Evolutionary conservation across 2,329 filamentous ascomycete genomes (phyloP).

Genomic region (Fusarium sambucinum): DNA sequence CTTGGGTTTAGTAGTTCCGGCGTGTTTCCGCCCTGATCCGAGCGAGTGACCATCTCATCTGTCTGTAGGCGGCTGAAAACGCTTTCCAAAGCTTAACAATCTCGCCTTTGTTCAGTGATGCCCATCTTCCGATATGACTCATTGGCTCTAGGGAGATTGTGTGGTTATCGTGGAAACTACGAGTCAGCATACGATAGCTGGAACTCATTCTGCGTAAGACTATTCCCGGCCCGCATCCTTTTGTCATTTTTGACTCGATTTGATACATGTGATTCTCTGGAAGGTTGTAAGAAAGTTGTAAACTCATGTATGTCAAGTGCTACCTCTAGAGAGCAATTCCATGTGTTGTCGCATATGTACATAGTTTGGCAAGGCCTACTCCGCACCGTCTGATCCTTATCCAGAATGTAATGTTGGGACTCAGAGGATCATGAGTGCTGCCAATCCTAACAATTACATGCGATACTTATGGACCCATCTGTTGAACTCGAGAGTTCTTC

Average conservation of each 20-base stretch:
- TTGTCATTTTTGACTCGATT: not conserved
- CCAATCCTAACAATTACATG: not conserved
- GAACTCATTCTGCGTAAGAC: not conserved
- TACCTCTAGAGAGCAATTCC: not conserved
- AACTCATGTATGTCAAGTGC: not conserved
- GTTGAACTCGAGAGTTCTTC: not conserved
- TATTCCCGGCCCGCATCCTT: not conserved
- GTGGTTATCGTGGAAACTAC: not conserved
- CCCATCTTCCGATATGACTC: not conserved
- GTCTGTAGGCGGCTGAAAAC: not conserved
- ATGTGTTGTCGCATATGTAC: too few species aligned
- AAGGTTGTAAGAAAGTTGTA: not conserved
- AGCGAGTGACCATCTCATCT: not conserved
- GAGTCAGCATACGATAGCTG: not conserved
- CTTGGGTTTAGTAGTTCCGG: accelerated
- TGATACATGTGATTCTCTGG: not conserved
- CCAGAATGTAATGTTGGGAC: not conserved
- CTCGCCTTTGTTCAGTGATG: not conserved
- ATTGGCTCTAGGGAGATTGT: too few species aligned
- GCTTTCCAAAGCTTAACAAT: too few species aligned
- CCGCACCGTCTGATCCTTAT: too few species aligned
- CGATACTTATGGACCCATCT: not conserved
- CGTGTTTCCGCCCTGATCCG: not conserved
- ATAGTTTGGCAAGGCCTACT: too few species aligned
- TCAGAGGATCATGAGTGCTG: not conserved